Evolutionary conservation across 2,329 filamentous ascomycete genomes (phyloP).

Genomic region (Blastomyces silverae): DNA sequence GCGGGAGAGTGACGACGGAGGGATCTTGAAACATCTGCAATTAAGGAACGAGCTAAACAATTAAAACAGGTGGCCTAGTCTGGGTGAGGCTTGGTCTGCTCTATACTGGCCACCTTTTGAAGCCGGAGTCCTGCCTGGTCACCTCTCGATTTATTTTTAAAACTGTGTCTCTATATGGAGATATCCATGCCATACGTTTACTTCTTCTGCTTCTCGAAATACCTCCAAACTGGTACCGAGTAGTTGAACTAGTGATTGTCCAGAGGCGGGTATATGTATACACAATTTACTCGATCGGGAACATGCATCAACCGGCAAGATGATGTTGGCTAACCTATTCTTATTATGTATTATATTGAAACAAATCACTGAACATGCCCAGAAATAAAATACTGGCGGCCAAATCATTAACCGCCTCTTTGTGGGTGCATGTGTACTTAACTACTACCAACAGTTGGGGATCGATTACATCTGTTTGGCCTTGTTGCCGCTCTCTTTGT

Average conservation of each 20-base stretch:
- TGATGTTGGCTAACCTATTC: background rate
- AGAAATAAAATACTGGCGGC: background rate
- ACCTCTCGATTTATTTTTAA: background rate
- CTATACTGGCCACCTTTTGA: background rate
- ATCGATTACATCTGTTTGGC: conserved; percentile 4
- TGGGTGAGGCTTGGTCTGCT: background rate
- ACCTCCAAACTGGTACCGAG: too few relatives aligned
- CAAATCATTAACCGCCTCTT: background rate
- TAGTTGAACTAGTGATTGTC: too few relatives aligned
- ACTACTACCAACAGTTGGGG: background rate
- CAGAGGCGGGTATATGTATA: background rate
- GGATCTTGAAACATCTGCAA: conserved; percentile 2
- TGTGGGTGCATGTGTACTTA: background rate
- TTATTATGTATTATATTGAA: background rate
- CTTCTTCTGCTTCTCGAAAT: background rate
- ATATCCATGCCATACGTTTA: background rate
- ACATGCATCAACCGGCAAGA: background rate
- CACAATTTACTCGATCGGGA: background rate
- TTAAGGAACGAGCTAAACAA: background rate
- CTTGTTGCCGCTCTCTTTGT: conserved; percentile 5
- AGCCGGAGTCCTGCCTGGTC: background rate
- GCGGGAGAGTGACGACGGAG: background rate
- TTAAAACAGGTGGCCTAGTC: background rate
- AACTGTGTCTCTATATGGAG: background rate
- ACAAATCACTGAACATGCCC: background rate